A percentile compares a stretch with the other conserved stretches of the same genome.
phyloP scores from a whole-genome alignment of 2,329 filamentous ascomycete genomes.

The Clarireedia hainanense region DNA sequence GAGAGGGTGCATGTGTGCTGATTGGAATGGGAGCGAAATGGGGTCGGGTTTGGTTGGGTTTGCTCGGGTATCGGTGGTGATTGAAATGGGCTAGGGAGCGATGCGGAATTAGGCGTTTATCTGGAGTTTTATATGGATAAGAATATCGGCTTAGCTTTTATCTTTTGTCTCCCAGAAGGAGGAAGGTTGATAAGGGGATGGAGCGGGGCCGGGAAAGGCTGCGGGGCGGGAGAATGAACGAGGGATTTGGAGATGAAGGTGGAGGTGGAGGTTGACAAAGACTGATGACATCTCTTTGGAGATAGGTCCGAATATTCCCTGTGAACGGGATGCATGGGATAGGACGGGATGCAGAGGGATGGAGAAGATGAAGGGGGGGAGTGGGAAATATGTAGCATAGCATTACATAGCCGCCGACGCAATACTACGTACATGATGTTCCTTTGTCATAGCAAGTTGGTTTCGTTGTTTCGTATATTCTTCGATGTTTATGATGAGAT shows the following conservation, averaged over 20 bases:
- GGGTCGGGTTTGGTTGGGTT: neutral
- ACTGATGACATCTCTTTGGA: neutral
- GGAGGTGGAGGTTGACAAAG: neutral
- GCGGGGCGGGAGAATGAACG: neutral
- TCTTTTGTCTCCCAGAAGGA: neutral
- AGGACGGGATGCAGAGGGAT: neutral
- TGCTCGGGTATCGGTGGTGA: neutral
- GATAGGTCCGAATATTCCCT: too few relatives aligned
- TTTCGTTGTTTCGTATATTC: too few relatives aligned
- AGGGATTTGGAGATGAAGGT: neutral
- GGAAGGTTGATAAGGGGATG: neutral
- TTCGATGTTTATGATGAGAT: too few relatives aligned
- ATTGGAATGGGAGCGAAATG: neutral
- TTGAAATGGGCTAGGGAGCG: neutral
- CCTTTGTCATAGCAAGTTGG: constrained; percentile 1
- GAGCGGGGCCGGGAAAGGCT: neutral
- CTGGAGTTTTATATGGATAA: neutral
- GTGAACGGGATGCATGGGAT: neutral
- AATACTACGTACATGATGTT: constrained; percentile 7
- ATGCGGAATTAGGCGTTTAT: neutral
- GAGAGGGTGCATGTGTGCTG: neutral
- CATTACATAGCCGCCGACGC: constrained; percentile 1
- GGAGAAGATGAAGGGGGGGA: neutral
- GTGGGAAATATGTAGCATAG: neutral
- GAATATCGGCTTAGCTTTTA: neutral